Conservation (phyloP, 2,329 filamentous ascomycete genomes). For the Penicillium sp. region DNA sequence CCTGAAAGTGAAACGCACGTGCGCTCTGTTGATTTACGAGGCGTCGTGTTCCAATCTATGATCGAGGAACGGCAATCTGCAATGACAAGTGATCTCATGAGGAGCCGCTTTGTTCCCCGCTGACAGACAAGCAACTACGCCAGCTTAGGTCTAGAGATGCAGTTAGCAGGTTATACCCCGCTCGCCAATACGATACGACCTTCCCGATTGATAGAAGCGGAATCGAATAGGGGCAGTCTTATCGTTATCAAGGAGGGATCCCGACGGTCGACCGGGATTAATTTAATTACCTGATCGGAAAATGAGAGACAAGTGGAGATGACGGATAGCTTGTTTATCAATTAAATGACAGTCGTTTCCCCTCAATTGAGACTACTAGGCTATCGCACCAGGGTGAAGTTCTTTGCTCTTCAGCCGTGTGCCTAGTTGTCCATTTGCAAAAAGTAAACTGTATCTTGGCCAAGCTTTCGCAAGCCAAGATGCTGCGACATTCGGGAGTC, state of each 20-base stretch:
- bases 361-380: background rate
- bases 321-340: background rate
- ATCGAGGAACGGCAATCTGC: too few species aligned
- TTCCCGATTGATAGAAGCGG: slow-evolving; percentile 1
- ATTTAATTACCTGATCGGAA: background rate
- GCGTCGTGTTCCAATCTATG: background rate
- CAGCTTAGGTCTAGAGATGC: background rate
- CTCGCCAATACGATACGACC: background rate
- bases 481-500: slow-evolving; percentile 8
- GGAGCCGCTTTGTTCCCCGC: background rate
- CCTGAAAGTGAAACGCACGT: background rate
- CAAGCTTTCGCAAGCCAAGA: background rate
- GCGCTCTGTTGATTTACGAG: background rate
- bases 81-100: background rate
- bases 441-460: background rate
- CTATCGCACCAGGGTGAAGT: background rate
- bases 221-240: background rate
- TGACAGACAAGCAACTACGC: background rate
- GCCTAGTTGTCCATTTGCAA: background rate
- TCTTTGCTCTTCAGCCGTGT: too few species aligned
- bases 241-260: background rate
- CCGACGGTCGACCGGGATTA: background rate
- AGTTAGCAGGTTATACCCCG: background rate
- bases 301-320: slow-evolving; percentile 2
- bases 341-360: background rate